phyloP scores from a whole-genome alignment of 1,139 yeast species.

The Sugiyamaella sp. region DNA sequence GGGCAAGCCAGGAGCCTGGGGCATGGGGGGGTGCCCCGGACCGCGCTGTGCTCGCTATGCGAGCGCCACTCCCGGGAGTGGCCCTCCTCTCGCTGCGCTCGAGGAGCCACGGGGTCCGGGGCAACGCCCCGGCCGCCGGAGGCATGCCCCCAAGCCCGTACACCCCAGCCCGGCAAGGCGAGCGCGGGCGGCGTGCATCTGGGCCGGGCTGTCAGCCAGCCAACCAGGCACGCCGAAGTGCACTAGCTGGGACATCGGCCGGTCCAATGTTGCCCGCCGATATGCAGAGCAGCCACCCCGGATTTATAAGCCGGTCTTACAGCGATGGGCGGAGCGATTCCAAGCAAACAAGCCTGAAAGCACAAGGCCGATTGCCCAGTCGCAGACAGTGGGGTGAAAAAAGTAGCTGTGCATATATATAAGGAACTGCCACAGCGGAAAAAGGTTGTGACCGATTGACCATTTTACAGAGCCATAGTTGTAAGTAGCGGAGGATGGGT shows the following conservation, averaged over 20 bases:
- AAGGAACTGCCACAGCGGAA: background rate
- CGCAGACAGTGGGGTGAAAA: background rate
- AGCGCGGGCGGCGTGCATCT: background rate
- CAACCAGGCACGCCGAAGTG: too few relatives aligned
- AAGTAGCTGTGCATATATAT: background rate
- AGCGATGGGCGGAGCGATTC: conserved; percentile 5
- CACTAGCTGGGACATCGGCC: background rate
- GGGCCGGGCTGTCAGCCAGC: background rate
- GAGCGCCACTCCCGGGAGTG: too few relatives aligned
- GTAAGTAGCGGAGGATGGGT: background rate
- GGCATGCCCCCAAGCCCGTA: too few relatives aligned
- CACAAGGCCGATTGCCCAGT: background rate
- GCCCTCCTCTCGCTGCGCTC: too few relatives aligned
- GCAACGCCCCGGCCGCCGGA: too few relatives aligned
- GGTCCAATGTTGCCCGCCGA: conserved; percentile 15
- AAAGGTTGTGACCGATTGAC: background rate
- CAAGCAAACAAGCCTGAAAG: background rate
- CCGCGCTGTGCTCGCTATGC: too few relatives aligned
- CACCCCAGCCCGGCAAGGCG: too few relatives aligned
- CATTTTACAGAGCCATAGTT: background rate
- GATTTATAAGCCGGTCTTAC: conserved; percentile 13
- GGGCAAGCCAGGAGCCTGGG: too few relatives aligned
- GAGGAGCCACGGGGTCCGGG: too few relatives aligned
- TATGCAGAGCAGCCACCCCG: conserved; percentile 10
- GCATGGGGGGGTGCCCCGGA: too few relatives aligned